Evolutionary conservation across 2,329 filamentous ascomycete genomes (phyloP), one percentile per base, ranked within the genome.

Genomic region (Graphilbum ipis-grandicollis): DNA sequence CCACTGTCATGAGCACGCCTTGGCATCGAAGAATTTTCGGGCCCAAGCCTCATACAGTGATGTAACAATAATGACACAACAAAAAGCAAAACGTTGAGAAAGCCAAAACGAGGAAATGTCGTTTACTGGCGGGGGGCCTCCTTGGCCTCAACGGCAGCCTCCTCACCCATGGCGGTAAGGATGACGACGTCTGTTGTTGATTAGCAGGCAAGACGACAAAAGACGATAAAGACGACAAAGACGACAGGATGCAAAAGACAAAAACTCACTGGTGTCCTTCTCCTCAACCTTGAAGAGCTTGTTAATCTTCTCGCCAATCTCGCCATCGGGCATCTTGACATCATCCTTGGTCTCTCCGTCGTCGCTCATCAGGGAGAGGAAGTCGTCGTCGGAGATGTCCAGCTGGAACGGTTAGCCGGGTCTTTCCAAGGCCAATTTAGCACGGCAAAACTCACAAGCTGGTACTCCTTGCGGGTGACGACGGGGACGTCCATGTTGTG

Each of bases 401-500:
- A 94, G 73, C 84, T 93, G 50, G n/a, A n/a, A n/a, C n/a, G n/a
- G n/a, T n/a, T n/a, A n/a, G n/a, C n/a, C n/a, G n/a, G n/a, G n/a
- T n/a, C n/a, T n/a, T n/a, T n/a, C n/a, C n/a, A n/a, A n/a, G n/a
- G n/a, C n/a, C n/a, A n/a, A n/a, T n/a, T n/a, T n/a, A n/a, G n/a
- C n/a, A n/a, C n/a, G n/a, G n/a, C n/a, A n/a, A n/a, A n/a, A 73
- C 84, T 75, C 70, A 94, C 84, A 55, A 96, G 76, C 71, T 90
- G 79, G 72, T 81, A 93, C 71, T 94, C 88, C 63, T 71, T 73
- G 56, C 88, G 86, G 53, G 59, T 60, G 65, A 96, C 88, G 66
- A 90, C 79, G 65, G 92, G 92, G 51, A 98, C 90, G 56, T 98
- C 84, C 83, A 92, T 92, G 75, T 92, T 80, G 71, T 80, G 75